Conservation (phyloP, 495 filamentous ascomycete genomes). For the Trichocladium uniseriatum region DNA sequence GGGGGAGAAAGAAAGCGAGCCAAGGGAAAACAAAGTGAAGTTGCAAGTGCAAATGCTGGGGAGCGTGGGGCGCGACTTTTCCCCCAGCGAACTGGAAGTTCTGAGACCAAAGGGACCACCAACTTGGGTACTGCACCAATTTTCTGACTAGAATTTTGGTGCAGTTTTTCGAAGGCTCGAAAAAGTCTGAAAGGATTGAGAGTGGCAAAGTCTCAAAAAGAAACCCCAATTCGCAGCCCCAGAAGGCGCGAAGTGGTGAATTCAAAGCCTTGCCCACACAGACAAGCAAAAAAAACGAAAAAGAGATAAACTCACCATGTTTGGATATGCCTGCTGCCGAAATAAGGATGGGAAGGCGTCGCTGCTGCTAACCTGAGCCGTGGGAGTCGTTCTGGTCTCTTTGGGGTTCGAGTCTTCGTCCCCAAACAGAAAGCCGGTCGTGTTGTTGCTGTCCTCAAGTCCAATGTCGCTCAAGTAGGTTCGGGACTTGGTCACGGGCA, state of each 20-base stretch:
- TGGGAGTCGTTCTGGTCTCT: conserved; percentile 49
- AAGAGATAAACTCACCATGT: conserved; percentile 48
- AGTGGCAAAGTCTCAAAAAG: neutral
- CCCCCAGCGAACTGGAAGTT: too few relatives aligned
- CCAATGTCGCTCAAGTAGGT: conserved; percentile 46
- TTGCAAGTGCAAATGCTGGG: too few relatives aligned
- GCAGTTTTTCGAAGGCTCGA: neutral
- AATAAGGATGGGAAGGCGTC: conserved; percentile 79
- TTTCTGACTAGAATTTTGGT: neutral
- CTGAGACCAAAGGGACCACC: too few relatives aligned
- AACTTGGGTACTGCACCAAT: too few relatives aligned
- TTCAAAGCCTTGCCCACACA: neutral
- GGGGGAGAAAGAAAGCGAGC: neutral
- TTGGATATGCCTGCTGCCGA: conserved; percentile 57
- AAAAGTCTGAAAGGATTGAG: neutral
- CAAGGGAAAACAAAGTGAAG: neutral
- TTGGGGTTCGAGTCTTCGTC: conserved; percentile 58
- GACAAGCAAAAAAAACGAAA: conserved; percentile 1
- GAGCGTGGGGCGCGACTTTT: too few relatives aligned
- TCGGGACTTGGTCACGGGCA: conserved; percentile 68
- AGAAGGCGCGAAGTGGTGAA: neutral
- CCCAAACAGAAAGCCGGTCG: conserved; percentile 72
- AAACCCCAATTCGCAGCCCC: neutral
- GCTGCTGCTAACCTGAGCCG: conserved; percentile 47
- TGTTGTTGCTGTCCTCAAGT: conserved; percentile 60